phyloP scores from a whole-genome alignment of 768 basidiomycete genomes.

The Epithele typhae region DNA sequence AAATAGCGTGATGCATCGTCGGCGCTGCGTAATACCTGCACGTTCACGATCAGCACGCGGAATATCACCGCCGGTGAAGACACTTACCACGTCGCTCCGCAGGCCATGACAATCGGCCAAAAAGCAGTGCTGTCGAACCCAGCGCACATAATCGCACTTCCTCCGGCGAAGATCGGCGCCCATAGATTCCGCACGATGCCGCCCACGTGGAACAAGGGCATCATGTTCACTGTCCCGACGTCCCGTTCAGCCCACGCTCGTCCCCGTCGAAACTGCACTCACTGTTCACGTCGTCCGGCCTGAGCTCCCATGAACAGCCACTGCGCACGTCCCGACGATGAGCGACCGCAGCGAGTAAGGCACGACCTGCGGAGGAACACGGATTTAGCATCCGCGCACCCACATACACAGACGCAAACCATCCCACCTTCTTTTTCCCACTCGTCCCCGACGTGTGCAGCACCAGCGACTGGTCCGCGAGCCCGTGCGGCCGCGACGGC shows the following conservation, averaged over 20 bases:
- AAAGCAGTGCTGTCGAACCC: conserved; percentile 49
- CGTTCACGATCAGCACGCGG: too few species aligned
- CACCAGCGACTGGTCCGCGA: conserved; percentile 48
- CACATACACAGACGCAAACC: not conserved
- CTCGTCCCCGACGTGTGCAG: conserved; percentile 62
- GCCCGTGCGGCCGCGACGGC: conserved; percentile 31
- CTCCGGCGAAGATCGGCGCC: conserved; percentile 53
- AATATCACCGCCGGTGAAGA: too few species aligned
- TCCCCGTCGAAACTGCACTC: conserved; percentile 12
- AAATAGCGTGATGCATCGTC: conserved; percentile 47
- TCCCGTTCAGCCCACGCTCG: too few species aligned
- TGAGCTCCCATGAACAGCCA: conserved; percentile 40
- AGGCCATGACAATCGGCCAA: conserved; percentile 30
- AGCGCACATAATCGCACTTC: conserved; percentile 49
- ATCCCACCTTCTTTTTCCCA: conserved; percentile 39
- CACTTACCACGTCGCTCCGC: conserved; percentile 48
- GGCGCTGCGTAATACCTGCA: conserved; percentile 48
- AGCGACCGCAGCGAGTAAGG: conserved; percentile 40
- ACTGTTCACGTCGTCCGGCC: conserved; percentile 43
- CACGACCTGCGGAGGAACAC: conserved; percentile 27
- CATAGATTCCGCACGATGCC: conserved; percentile 56
- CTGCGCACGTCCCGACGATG: conserved; percentile 41
- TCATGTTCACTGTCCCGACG: conserved; percentile 19
- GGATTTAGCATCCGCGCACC: not conserved
- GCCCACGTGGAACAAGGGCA: conserved; percentile 58